phyloP scores from a whole-genome alignment of 2,329 filamentous ascomycete genomes.

The Sporothrix schenckii region DNA sequence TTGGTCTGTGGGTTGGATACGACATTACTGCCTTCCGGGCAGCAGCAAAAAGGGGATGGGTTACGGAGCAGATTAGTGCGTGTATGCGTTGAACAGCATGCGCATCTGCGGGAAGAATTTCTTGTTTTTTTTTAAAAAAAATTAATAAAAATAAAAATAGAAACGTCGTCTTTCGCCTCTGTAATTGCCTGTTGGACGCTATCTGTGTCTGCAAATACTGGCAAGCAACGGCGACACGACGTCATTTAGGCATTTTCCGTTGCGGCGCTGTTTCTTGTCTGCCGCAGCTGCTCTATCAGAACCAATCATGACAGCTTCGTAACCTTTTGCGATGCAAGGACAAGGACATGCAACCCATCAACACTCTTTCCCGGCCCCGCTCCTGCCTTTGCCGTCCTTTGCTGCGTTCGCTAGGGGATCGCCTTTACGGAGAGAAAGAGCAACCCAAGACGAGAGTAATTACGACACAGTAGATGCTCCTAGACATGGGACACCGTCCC shows the following conservation, averaged over 20 bases:
- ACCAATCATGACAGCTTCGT: no score
- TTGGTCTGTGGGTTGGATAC: slow-evolving; percentile 14
- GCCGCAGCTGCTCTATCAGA: no score
- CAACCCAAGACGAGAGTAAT: slow-evolving; percentile 1
- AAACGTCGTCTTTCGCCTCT: neutral
- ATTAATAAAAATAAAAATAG: no score
- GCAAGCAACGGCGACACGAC: neutral
- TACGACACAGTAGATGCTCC: neutral
- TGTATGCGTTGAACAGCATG: neutral
- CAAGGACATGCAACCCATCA: neutral
- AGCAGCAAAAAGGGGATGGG: slow-evolving; percentile 11
- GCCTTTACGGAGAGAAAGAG: slow-evolving; percentile 17
- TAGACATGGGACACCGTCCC: slow-evolving; percentile 14
- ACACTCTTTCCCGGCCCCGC: neutral
- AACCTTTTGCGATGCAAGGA: neutral
- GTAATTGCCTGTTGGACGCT: neutral
- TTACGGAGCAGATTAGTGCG: slow-evolving; percentile 15
- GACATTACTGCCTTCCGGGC: slow-evolving; percentile 22
- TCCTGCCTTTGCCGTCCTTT: slow-evolving; percentile 1
- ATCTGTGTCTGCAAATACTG: neutral
- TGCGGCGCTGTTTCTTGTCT: slow-evolving; percentile 13
- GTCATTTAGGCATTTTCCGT: slow-evolving; percentile 18
- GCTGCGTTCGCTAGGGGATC: slow-evolving; percentile 7
- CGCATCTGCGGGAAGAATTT: neutral
- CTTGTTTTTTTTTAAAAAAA: no score